Base-by-base conservation (phyloP, 2,329 filamentous ascomycete species). In the Alternaria sp. region DNA sequence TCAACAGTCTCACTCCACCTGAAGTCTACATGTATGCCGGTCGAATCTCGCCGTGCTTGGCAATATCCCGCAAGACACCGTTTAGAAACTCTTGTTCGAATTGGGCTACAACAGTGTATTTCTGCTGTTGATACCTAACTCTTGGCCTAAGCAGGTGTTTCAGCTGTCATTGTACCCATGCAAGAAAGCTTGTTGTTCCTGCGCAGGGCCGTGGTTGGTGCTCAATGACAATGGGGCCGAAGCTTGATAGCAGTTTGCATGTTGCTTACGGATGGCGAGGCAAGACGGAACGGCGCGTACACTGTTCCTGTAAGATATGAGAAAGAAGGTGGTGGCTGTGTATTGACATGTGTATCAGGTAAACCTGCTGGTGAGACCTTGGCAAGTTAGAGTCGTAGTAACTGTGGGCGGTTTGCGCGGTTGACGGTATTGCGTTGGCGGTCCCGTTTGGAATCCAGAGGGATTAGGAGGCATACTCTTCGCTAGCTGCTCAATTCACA, bases 101-200 rank as follows among this genome's bases (percentile, higher is more conserved):
- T 28, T 32, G 39, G 57, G 51, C 20, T 59, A 20, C 48, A 54
- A 30, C 14, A 2, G 36, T 20, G 20, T 20, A 32, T n/a, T 14
- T 18, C 26, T 5, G 18, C 28, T 24, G 24, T 46, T 28, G 22
- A 44, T 57, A 28, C 43, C 38, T 26, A 16, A 26, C 7, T 11
- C 14, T 32, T n/a, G 20, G 39, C 36, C 18, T 36, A 52, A 49
- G 47, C 44, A 28, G 30, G 14, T 30, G 22, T 20, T 47, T 62
- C 60, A 62, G 60, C 60, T 62, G 18, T 28, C 16, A 54, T 44
- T 47, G 52, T 46, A 51, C 38, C 60, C 57, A 28, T 41, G 41
- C 16, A 16, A 22, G 2, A 20, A 62, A 62, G 60, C 56, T 60
- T 62, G 11, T 56, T 60, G 51, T 34, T 56, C 52, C 60, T 53